Base-by-base conservation (phyloP, 2,329 filamentous ascomycete genomes). In the Neoscytalidium dimidiatum region DNA sequence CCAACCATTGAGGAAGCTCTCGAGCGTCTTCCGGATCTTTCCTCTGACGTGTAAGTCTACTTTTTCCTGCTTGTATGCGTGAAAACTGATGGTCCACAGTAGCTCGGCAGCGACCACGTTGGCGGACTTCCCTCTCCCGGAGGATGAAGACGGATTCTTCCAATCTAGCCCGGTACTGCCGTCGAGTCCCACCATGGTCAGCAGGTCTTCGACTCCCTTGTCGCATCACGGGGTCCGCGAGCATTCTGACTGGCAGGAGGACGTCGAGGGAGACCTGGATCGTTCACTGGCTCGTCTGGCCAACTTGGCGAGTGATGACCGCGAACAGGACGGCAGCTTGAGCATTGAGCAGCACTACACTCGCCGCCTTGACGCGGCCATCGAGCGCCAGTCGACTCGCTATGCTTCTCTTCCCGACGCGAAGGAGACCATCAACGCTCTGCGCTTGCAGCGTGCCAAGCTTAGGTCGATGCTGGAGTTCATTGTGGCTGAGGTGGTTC, bases 261-360 rank as follows among this genome's bases (percentile, higher is more conserved):
- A 73, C n/a, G 71, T 75, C 5, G 70, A 74, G 52, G 71, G 74
- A 14, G 72, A 74, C 29, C 53, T 76, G 7, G 64, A 64, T 11
- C 65, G 64, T 5, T 71, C 65, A 11, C 64, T 78, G 11, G 66
- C 69, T 48, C 74, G 75, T 29, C 67, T 78, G 8, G 69, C 67
- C 4, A 72, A 72, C 66, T 66, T 75, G 6, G 76, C 76, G 2
- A 56, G 68, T 7, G 75, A 77, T 62, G 70, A 74, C 66, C 66
- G 73, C 64, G 66, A 69, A 58, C 64, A 66, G 8, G 69, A 77
- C 17, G 66, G 67, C 1, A 64, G 29, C 44, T 69, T 70, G 66
- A 67, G 66, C 21, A 67, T 70, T 13, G 66, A 71, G 53, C 28
- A 74, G 35, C 70, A 75, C 65, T 78, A 74, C 64, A 72, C 68